Conservation (phyloP, 2,329 filamentous ascomycete species). For the Nemania sp. region DNA sequence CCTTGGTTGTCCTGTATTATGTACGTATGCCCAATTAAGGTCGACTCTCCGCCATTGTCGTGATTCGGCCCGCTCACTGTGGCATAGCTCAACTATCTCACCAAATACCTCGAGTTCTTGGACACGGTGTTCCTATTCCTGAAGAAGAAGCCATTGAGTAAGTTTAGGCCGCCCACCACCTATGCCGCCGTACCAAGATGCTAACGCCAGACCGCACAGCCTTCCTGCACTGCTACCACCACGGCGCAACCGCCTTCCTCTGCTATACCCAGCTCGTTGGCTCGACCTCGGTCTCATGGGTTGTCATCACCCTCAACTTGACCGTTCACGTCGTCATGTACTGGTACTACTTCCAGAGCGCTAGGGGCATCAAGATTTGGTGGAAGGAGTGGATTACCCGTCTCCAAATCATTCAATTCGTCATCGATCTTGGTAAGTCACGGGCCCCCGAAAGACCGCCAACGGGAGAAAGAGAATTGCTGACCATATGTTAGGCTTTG, state of each 20-base stretch:
- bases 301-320: slow-evolving; percentile 89
- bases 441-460: neutral
- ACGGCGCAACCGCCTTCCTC: slow-evolving; percentile 92
- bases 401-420: slow-evolving; percentile 95
- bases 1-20: slow-evolving; percentile 93
- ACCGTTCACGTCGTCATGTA: slow-evolving; percentile 98
- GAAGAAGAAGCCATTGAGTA: slow-evolving; percentile 98
- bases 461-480: slow-evolving; percentile 8
- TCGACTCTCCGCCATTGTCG: slow-evolving; percentile 7
- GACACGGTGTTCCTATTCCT: slow-evolving; percentile 97
- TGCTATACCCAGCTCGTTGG: slow-evolving; percentile 98
- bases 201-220: slow-evolving; percentile 48
- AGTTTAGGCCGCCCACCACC: slow-evolving; percentile 33
- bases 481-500: slow-evolving; percentile 68
- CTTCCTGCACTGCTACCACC: slow-evolving; percentile 99
- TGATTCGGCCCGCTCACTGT: slow-evolving; percentile 44
- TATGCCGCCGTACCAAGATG: neutral
- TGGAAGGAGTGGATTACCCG: slow-evolving; percentile 99
- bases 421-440: slow-evolving; percentile 87
- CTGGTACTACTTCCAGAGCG: slow-evolving; percentile 99
- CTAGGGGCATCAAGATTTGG: slow-evolving; percentile 93
- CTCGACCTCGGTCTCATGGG: slow-evolving; percentile 92
- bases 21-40: slow-evolving; percentile 56
- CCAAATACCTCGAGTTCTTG: slow-evolving; percentile 94
- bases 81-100: slow-evolving; percentile 88